Evolutionary conservation across 176 grass and related monocot genomes (phyloP).

Genomic region (Oryza coarctata): DNA sequence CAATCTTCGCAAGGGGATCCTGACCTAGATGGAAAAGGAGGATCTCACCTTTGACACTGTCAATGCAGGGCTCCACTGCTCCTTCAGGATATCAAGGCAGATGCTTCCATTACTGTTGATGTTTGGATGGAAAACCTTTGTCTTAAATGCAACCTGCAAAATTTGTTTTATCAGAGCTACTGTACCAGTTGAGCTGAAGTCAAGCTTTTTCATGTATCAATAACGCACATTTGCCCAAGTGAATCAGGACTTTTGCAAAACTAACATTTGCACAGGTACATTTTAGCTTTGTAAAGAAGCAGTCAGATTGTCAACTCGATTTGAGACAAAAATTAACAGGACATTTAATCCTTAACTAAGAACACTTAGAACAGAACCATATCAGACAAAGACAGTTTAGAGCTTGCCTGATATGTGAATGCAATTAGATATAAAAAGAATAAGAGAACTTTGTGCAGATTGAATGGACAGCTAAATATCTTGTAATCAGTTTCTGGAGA

Average conservation of each 20-base stretch:
- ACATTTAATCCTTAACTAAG: background rate
- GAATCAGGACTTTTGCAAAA: background rate
- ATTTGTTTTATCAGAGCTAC: background rate
- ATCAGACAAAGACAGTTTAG: background rate
- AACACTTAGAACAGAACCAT: background rate
- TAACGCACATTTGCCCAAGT: background rate
- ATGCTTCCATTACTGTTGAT: constrained; percentile 65
- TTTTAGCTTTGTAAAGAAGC: background rate
- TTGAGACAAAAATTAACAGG: background rate
- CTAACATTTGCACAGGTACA: background rate
- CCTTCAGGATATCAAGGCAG: constrained; percentile 67
- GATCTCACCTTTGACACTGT: constrained; percentile 50
- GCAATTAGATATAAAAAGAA: background rate
- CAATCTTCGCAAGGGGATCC: too few species aligned
- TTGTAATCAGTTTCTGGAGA: background rate
- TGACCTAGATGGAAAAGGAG: background rate
- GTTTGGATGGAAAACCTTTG: constrained; percentile 58
- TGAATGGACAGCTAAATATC: background rate
- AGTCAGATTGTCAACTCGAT: background rate
- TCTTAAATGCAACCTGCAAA: constrained; percentile 55
- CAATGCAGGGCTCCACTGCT: constrained; percentile 64
- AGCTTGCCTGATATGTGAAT: background rate
- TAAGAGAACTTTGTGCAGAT: background rate
- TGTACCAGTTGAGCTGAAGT: background rate
- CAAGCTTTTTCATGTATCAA: background rate